phyloP scores from a whole-genome alignment of 768 basidiomycete genomes.

The Panus rudis region DNA sequence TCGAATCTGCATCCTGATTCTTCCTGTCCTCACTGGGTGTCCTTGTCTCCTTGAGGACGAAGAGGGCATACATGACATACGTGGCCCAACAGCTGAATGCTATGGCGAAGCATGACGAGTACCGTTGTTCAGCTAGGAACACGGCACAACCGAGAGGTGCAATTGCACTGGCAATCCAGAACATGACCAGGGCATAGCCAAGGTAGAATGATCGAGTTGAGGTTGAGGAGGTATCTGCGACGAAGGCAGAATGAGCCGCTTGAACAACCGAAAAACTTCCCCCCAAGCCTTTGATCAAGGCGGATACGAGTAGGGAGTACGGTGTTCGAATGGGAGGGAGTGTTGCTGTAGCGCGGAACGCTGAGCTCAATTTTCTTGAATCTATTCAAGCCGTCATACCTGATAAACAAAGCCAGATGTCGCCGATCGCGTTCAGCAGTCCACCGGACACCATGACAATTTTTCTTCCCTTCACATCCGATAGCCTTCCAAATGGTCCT shows the following conservation, averaged over 20 bases:
- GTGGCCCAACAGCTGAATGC: background rate
- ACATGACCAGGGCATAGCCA: conserved; percentile 1
- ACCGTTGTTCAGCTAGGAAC: background rate
- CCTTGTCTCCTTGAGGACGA: conserved; percentile 1
- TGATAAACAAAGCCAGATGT: conserved; percentile 1
- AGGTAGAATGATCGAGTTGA: conserved; percentile 2
- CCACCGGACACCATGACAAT: background rate
- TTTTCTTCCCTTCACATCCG: conserved; percentile 1
- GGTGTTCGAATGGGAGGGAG: background rate
- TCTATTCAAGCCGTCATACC: background rate
- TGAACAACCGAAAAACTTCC: conserved; percentile 1
- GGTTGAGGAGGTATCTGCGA: conserved; percentile 2
- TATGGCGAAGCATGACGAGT: background rate
- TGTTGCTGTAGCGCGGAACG: background rate
- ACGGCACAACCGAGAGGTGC: conserved; percentile 1
- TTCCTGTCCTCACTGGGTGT: background rate
- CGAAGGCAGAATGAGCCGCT: conserved; percentile 2
- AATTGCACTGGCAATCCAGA: background rate
- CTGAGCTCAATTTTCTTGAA: background rate
- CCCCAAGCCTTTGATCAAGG: conserved; percentile 2
- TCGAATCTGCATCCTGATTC: background rate
- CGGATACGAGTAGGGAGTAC: background rate
- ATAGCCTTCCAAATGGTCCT: conserved; percentile 1
- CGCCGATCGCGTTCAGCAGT: conserved; percentile 1
- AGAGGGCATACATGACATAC: background rate